These are phyloP conservation scores for Teratosphaeriaceae sp. DNA, from an alignment of 2,329 filamentous ascomycete genomes.

Conservation along the genomic window DNA sequence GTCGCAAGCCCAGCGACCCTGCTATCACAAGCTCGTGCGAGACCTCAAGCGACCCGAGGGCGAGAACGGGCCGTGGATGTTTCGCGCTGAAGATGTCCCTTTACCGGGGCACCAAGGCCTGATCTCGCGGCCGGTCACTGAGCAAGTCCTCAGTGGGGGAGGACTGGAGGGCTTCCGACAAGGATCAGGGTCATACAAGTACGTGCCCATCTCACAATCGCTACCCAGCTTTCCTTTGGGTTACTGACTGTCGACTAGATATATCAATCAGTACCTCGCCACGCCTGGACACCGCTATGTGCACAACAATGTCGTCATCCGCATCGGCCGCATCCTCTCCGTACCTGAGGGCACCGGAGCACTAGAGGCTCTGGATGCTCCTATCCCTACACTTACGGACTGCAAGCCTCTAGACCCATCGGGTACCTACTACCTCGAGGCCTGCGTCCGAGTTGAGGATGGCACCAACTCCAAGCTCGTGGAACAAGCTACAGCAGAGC, in stretches of 20 bases:
- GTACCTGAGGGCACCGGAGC: conserved; percentile 21
- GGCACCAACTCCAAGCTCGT: conserved; percentile 48
- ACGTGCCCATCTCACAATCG: conserved; percentile 29
- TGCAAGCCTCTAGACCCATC: conserved; percentile 49
- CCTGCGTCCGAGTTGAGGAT: conserved; percentile 51
- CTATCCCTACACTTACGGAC: conserved; percentile 35
- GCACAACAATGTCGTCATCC: conserved; percentile 50
- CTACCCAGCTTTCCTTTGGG: too few species aligned
- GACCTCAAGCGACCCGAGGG: conserved; percentile 9
- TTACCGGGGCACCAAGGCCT: conserved; percentile 47
- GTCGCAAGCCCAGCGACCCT: conserved; percentile 11
- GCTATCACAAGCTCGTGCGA: conserved; percentile 19
- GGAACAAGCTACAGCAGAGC: conserved; percentile 48
- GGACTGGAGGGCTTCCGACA: conserved; percentile 29
- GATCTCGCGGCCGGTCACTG: conserved; percentile 47
- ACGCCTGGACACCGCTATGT: conserved; percentile 51
- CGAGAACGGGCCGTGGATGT: conserved; percentile 16
- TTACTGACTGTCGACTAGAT: conserved; percentile 5
- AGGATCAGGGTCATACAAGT: conserved; percentile 16
- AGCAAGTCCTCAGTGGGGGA: conserved; percentile 41
- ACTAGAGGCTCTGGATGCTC: conserved; percentile 23
- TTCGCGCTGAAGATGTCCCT: conserved; percentile 29
- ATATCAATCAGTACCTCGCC: conserved; percentile 47
- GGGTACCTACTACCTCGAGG: conserved; percentile 53
- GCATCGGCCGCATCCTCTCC: conserved; percentile 49